These are phyloP conservation scores for Giardia muris DNA, from an alignment of 208 protist genomes.

Conservation along the genomic window DNA sequence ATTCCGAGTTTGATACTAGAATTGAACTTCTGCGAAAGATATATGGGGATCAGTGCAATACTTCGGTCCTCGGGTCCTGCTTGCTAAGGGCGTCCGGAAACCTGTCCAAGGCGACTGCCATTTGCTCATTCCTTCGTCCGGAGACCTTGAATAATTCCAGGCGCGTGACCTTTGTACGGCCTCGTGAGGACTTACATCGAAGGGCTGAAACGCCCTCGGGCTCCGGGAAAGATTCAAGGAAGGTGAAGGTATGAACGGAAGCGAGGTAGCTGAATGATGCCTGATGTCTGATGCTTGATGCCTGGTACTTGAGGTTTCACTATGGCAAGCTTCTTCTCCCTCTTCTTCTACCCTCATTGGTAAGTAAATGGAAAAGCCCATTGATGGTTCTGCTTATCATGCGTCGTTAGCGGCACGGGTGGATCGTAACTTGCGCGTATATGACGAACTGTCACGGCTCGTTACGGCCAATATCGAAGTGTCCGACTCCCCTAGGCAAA, in stretches of 20 bases:
- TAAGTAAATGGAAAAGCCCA: background rate
- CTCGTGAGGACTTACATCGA: background rate
- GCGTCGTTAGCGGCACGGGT: background rate
- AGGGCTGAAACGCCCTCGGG: background rate
- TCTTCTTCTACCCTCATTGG: background rate
- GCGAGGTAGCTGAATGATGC: background rate
- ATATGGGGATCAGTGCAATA: background rate
- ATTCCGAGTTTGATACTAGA: slow-evolving; percentile 16
- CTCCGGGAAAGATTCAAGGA: background rate
- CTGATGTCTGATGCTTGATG: too few relatives aligned
- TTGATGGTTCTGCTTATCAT: background rate
- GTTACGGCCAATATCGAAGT: too few relatives aligned
- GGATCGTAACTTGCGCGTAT: background rate
- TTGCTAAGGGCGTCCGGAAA: background rate
- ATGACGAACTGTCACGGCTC: background rate
- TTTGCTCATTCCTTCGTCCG: background rate
- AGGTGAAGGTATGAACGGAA: background rate
- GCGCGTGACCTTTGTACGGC: slow-evolving; percentile 13
- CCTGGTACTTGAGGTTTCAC: too few relatives aligned
- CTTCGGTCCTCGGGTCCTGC: background rate
- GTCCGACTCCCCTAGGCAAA: too few relatives aligned
- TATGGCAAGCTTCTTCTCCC: too few relatives aligned
- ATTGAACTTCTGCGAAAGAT: slow-evolving; percentile 2
- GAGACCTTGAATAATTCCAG: background rate
- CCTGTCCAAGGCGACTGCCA: background rate